Evolutionary conservation across 257 asterid genomes (phyloP), one percentile per base, ranked within the genome.

Genomic region (Hygrophila difformis): DNA sequence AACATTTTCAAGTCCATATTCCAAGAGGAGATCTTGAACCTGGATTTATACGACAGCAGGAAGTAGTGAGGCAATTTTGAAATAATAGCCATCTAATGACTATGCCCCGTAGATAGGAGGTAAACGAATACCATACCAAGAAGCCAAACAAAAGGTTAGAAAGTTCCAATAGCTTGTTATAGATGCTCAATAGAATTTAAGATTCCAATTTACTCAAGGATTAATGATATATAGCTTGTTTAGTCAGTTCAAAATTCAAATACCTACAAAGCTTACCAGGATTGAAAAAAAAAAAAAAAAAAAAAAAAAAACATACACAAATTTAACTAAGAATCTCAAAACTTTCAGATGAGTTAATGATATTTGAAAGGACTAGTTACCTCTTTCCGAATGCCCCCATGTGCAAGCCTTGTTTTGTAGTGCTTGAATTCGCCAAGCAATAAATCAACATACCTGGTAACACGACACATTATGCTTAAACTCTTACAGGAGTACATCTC

Each of bases 381-480:
- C 95, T 91, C 97, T 68, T 76, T 80, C 45, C 68, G 70, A 42
- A 91, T 76, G 49, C 81, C 95, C 51, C 87, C 97, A 51, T 87
- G 93, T 51, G 85, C 87, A 68, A 91, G 71, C 77, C 97, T 74
- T 51, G 99, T 91, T 64, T 75, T 91, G 79, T 75, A 91, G 76
- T 91, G 99, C 80, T 86, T 91, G 63, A 86, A 82, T 68, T 91
- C 99, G 53, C 99, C 99, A 60, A 91, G 77, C 70, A 91, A 59
- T 58, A 91, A 70, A 76, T 91, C 99, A 51, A 91, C 99, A 69
- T 91, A 91, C 69, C 98, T 89, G 66, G 52, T 39, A 59, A 57
- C 53, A 72, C 53, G 52, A 44, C 45, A 55, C 38, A 21, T 44
- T 41, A 58, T 23, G 35, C 55, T 40, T 23, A 47, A 29, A 21